Percentiles rank a stretch among this genome's conserved stretches.
These are phyloP conservation scores for Hirsutella rhossiliensis DNA, from an alignment of 2,329 filamentous ascomycete genomes.

Conservation along the genomic window DNA sequence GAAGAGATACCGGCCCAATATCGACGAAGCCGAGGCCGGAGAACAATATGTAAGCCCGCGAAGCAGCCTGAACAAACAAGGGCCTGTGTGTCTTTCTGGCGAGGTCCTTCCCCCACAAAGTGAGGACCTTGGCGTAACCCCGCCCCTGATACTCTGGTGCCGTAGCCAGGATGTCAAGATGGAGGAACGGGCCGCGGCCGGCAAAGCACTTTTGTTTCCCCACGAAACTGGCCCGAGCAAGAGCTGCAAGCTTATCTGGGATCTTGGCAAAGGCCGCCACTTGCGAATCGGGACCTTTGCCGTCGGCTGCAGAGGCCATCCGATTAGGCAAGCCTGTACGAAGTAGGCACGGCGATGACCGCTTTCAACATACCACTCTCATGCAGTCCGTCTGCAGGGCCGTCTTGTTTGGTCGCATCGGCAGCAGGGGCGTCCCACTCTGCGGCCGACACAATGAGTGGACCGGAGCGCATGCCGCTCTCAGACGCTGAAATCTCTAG, in stretches of 20 bases:
- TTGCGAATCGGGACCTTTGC: not conserved
- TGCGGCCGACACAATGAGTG: constrained; percentile 4
- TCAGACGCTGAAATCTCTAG: constrained; percentile 4
- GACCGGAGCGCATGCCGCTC: not conserved
- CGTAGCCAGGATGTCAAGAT: constrained; percentile 7
- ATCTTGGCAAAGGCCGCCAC: not conserved
- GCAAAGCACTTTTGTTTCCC: constrained; percentile 1
- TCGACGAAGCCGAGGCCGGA: constrained; percentile 8
- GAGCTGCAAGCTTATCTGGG: not conserved
- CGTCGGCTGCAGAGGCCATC: not conserved
- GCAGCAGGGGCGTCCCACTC: constrained; percentile 6
- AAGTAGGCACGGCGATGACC: not conserved
- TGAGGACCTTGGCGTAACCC: constrained; percentile 7
- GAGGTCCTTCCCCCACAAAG: constrained; percentile 1
- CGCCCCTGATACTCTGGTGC: constrained; percentile 5
- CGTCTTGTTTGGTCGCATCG: not conserved
- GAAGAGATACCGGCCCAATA: constrained; percentile 5
- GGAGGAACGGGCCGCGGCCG: constrained; percentile 2
- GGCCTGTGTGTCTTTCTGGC: constrained; percentile 1
- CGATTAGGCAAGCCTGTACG: not conserved
- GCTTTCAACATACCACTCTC: not conserved
- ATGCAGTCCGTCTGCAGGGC: not conserved
- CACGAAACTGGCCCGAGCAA: not conserved
- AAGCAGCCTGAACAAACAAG: constrained; percentile 5
- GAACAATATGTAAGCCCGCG: constrained; percentile 7